phyloP scores from a whole-genome alignment of 805 yeast genomes.

The Metschnikowia proteae region DNA sequence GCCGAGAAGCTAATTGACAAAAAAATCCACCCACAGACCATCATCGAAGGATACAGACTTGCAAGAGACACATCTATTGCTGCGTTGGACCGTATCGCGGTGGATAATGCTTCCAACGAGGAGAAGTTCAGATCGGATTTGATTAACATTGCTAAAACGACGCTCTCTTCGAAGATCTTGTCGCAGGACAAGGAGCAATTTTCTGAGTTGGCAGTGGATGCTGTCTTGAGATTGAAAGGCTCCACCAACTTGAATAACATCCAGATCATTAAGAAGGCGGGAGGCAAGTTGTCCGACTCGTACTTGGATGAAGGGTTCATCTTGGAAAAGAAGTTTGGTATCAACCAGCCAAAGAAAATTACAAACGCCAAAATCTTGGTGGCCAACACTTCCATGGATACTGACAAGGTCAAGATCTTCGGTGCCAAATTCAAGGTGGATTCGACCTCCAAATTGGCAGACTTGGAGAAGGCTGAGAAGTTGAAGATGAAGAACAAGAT shows the following conservation, averaged over 20 bases:
- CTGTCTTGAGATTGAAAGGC: conserved; percentile 82
- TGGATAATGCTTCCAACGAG: conserved; percentile 60
- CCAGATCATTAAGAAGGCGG: conserved; percentile 88
- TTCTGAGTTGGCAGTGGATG: conserved; percentile 88
- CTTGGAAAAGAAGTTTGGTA: conserved; percentile 87
- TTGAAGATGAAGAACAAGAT: conserved; percentile 89
- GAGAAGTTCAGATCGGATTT: conserved; percentile 71
- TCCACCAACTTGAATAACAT: conserved; percentile 87
- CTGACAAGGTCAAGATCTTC: conserved; percentile 94
- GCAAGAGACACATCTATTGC: conserved; percentile 81
- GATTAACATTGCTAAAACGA: conserved; percentile 84
- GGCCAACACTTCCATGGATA: conserved; percentile 94
- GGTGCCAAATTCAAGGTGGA: conserved; percentile 98
- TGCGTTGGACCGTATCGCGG: conserved; percentile 74
- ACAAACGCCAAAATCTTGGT: conserved; percentile 82
- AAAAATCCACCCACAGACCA: conserved; percentile 96
- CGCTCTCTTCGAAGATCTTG: conserved; percentile 87
- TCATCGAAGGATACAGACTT: conserved; percentile 90
- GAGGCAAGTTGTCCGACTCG: conserved; percentile 89
- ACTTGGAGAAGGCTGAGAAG: conserved; percentile 89
- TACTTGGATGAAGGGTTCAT: conserved; percentile 95
- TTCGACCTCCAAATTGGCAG: conserved; percentile 89
- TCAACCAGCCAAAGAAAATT: conserved; percentile 83
- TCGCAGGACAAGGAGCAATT: conserved; percentile 93
- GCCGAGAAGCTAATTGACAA: conserved; percentile 90